Evolutionary conservation across 495 filamentous ascomycete species (phyloP).

Genomic region (Aspergillus ostianus): DNA sequence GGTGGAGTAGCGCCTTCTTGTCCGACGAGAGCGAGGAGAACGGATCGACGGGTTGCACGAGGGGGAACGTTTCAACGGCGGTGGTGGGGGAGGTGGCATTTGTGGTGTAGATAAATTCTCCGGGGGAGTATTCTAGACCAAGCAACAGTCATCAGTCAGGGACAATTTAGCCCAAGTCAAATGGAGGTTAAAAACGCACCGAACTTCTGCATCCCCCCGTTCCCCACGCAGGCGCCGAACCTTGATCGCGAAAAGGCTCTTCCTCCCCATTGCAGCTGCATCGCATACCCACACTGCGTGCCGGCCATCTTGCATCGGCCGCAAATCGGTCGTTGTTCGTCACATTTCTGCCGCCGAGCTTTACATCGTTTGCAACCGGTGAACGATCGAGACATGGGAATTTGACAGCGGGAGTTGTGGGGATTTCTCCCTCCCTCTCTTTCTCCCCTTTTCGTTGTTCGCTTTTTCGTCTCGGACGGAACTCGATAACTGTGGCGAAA

Average conservation of each 20-base stretch:
- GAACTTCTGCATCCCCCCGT: slow-evolving; percentile 44
- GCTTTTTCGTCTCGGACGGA: too few relatives aligned
- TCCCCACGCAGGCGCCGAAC: slow-evolving; percentile 45
- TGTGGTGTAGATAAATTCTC: slow-evolving; percentile 48
- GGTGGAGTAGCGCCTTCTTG: slow-evolving; percentile 42
- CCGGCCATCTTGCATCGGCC: slow-evolving; percentile 31
- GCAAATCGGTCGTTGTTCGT: slow-evolving; percentile 40
- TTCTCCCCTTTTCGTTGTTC: too few relatives aligned
- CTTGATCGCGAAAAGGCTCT: slow-evolving; percentile 45
- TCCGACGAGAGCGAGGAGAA: slow-evolving; percentile 40
- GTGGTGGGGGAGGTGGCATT: slow-evolving; percentile 22
- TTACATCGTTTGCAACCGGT: slow-evolving; percentile 48
- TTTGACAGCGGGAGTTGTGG: too few relatives aligned
- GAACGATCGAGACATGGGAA: slow-evolving; percentile 46
- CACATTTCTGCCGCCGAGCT: slow-evolving; percentile 46
- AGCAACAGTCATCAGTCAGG: slow-evolving; percentile 3
- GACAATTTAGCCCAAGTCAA: background rate
- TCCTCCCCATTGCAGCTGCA: slow-evolving; percentile 29
- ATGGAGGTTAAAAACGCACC: slow-evolving; percentile 21
- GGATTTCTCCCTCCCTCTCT: too few relatives aligned
- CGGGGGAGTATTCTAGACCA: slow-evolving; percentile 43
- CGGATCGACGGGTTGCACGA: slow-evolving; percentile 38
- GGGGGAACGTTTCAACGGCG: slow-evolving; percentile 24
- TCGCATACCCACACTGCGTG: slow-evolving; percentile 25
- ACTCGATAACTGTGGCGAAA: too few relatives aligned